phyloP scores from a whole-genome alignment of 192 early-diverging fungal species.

The Coemansia sp. region DNA sequence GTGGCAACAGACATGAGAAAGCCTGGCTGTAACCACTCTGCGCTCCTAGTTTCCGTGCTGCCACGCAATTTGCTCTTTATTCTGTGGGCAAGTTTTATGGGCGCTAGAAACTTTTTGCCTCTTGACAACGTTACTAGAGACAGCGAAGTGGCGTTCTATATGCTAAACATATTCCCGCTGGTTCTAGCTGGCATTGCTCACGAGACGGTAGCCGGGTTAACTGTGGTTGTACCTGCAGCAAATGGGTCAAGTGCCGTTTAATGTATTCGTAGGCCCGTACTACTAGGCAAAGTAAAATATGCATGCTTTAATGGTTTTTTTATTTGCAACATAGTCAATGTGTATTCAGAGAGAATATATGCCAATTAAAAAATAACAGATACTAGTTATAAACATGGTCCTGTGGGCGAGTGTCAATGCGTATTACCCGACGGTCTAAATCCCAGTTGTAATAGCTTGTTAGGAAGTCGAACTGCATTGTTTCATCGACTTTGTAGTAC shows the following conservation, averaged over 20 bases:
- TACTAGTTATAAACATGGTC: background rate
- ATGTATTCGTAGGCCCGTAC: background rate
- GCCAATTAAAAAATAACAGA: too few species aligned
- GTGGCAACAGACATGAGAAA: background rate
- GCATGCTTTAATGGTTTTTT: too few species aligned
- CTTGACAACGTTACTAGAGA: background rate
- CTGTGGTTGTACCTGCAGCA: background rate
- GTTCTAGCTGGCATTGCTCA: conserved; percentile 1
- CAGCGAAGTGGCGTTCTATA: conserved; percentile 9
- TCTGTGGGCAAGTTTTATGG: conserved; percentile 13
- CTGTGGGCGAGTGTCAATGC: background rate
- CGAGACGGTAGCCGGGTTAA: background rate
- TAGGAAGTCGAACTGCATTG: background rate
- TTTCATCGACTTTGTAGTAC: background rate
- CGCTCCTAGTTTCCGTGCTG: background rate
- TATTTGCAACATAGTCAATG: too few species aligned
- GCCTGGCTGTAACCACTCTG: background rate
- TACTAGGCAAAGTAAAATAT: too few species aligned
- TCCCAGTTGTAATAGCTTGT: background rate
- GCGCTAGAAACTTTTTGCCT: background rate
- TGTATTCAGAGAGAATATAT: too few species aligned
- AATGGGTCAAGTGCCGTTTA: background rate
- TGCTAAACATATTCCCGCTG: conserved; percentile 15
- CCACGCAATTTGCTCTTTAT: background rate
- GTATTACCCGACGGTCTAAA: background rate